These are phyloP conservation scores for Cyberlindnera suaveolens DNA, from an alignment of 805 yeast species.

Conservation along the genomic window DNA sequence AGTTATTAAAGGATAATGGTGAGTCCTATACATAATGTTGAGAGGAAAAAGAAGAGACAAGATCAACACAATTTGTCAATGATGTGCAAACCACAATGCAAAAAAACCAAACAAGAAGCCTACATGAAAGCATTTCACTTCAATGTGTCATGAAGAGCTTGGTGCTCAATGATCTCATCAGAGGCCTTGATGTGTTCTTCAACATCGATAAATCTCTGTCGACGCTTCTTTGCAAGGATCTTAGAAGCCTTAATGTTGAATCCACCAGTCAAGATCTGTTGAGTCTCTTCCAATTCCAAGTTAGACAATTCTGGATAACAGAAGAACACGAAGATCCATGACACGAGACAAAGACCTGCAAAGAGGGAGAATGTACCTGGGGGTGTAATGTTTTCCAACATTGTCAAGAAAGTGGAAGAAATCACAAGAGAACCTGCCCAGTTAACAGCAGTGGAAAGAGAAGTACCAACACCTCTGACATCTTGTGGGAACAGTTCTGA, in stretches of 20 bases:
- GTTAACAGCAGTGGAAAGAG: slow-evolving; percentile 86
- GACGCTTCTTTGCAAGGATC: slow-evolving; percentile 44
- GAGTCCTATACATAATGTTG: too few relatives aligned
- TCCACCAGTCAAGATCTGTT: slow-evolving; percentile 72
- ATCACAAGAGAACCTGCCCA: slow-evolving; percentile 94
- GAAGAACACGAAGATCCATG: slow-evolving; percentile 71
- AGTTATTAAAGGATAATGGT: too few relatives aligned
- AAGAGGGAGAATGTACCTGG: slow-evolving; percentile 91
- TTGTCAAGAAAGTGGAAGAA: slow-evolving; percentile 87
- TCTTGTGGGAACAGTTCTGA: slow-evolving; percentile 91
- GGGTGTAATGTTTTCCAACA: slow-evolving; percentile 90
- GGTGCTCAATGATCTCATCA: slow-evolving; percentile 24
- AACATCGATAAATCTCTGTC: slow-evolving; percentile 19
- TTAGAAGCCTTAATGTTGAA: slow-evolving; percentile 72
- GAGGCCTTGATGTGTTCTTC: slow-evolving; percentile 21
- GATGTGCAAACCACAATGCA: too few relatives aligned
- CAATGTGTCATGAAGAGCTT: not conserved
- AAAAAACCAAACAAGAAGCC: too few relatives aligned
- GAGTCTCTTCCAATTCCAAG: slow-evolving; percentile 87
- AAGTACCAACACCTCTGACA: slow-evolving; percentile 88
- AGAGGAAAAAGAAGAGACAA: too few relatives aligned
- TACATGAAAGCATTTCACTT: too few relatives aligned
- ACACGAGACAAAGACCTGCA: slow-evolving; percentile 70
- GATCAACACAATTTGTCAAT: too few relatives aligned
- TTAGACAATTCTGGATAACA: slow-evolving; percentile 91